Percentiles rank a stretch among this genome's conserved stretches.
These are phyloP conservation scores for Colletotrichum magnum DNA, from an alignment of 2,329 filamentous ascomycete species.

Conservation along the genomic window DNA sequence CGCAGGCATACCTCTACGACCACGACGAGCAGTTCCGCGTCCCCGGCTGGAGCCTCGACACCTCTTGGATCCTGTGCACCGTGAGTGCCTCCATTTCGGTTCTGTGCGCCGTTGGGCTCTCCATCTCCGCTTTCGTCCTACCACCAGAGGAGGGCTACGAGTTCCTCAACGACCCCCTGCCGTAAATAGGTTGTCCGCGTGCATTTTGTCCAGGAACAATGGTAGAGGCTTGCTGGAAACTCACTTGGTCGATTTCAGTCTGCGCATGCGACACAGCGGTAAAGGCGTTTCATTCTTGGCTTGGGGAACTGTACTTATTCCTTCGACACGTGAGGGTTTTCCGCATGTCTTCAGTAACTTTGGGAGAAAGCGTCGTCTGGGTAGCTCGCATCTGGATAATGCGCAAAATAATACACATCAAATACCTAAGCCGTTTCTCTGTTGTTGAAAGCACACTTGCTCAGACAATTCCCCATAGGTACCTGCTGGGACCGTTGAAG, in stretches of 20 bases:
- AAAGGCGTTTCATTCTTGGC: conserved; percentile 13
- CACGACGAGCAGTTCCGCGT: conserved; percentile 86
- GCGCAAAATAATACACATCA: conserved; percentile 6
- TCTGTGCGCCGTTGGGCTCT: conserved; percentile 70
- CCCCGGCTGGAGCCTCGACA: conserved; percentile 84
- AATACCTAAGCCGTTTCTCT: conserved; percentile 3
- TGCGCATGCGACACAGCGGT: conserved; percentile 25
- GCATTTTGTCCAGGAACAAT: too few species aligned
- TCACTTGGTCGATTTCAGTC: neutral
- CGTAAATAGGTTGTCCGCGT: neutral
- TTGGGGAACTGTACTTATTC: neutral
- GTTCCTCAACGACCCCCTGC: conserved; percentile 65
- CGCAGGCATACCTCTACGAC: conserved; percentile 85
- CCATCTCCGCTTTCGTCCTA: conserved; percentile 77
- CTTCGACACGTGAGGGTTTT: neutral
- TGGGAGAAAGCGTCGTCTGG: neutral
- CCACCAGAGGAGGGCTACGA: conserved; percentile 91
- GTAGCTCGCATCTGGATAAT: conserved; percentile 5
- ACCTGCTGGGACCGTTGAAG: neutral
- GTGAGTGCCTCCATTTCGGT: conserved; percentile 68
- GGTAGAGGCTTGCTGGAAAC: neutral
- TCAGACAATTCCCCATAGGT: neutral
- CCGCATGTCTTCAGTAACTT: neutral
- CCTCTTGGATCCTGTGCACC: conserved; percentile 81
- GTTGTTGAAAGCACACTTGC: neutral